A percentile compares a stretch with the other conserved stretches of the same genome.
These are phyloP conservation scores for Pyrenopolyporus hunteri DNA, from an alignment of 495 filamentous ascomycete species.

Conservation along the genomic window DNA sequence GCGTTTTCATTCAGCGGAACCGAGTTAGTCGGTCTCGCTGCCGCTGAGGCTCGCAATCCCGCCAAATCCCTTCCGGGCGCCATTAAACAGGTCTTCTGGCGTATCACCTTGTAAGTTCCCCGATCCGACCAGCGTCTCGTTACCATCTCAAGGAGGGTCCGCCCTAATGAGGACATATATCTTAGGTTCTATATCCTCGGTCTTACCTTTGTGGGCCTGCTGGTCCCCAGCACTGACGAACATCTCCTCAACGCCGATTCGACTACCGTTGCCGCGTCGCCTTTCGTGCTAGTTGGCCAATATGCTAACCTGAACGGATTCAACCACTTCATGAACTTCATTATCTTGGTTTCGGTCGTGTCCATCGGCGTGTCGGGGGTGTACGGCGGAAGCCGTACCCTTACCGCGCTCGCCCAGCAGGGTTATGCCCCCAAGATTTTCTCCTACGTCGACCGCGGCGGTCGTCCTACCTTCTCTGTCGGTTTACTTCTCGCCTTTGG, in stretches of 20 bases:
- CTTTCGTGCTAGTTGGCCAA: constrained; percentile 74
- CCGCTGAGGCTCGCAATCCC: constrained; percentile 71
- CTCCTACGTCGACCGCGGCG: constrained; percentile 62
- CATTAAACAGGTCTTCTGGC: constrained; percentile 78
- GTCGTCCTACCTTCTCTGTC: constrained; percentile 62
- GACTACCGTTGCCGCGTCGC: constrained; percentile 65
- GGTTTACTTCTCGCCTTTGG: constrained; percentile 55
- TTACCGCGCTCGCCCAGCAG: constrained; percentile 67
- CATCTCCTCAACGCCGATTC: constrained; percentile 60
- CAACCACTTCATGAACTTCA: constrained; percentile 74
- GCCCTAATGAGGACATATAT: no score
- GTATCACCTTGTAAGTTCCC: constrained; percentile 56
- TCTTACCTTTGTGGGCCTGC: constrained; percentile 74
- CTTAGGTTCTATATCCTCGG: constrained; percentile 74
- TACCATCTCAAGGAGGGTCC: neutral
- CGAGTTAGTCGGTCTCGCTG: constrained; percentile 74
- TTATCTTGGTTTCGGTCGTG: constrained; percentile 74
- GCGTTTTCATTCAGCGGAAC: constrained; percentile 77
- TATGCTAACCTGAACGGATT: constrained; percentile 69
- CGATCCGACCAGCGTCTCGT: neutral
- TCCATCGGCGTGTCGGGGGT: constrained; percentile 70
- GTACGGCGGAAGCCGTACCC: constrained; percentile 70
- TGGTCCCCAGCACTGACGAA: constrained; percentile 64
- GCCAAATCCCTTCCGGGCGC: constrained; percentile 68
- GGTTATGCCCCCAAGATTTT: constrained; percentile 64